Evolutionary conservation across 2,329 filamentous ascomycete genomes (phyloP), one percentile per base, ranked within the genome.

Genomic region (Paramyrothecium roridum): DNA sequence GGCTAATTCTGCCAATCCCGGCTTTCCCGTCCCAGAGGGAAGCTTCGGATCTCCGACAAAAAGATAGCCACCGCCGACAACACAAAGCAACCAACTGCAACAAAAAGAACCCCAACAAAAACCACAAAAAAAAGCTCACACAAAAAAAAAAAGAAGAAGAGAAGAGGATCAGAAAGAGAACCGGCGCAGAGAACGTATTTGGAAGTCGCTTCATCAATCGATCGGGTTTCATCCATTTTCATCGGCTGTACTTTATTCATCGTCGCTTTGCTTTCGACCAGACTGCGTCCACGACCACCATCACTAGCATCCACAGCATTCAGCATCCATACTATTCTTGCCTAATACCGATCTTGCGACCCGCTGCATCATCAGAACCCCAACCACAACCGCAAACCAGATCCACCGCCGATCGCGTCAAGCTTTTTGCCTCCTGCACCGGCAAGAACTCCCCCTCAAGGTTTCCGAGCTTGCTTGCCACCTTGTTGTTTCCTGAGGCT

Each of bases 231-330:
- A 8, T 51, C 49, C 49, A 67, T 68, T 72, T n/a, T 74, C 70
- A 73, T 75, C 66, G 65, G 67, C 65, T 67, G 65, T 65, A 71
- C 64, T 70, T 65, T 70, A 64, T 59, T 61, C 63, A 51, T 57
- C 64, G 60, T 55, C 63, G 65, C 65, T 50, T 63, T 61, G 57
- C 59, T 57, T 57, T 58, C 52, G 55, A 51, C 58, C 55, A 22
- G 23, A 50, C 48, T 45, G 43, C 16, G 34, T 48, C 49, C 52
- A n/a, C 53, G 30, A 20, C 3, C 20, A 30, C 37, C 12, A 20
- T 50, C 54, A 16, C 23, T 33, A 37, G 17, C 52, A 26, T 43
- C 37, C 47, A 33, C 21, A 19, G 53, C 30, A 40, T 40, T 21
- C 22, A 21, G 46, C 30, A 30, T 26, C 33, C 30, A 47, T 50